Percentiles rank a stretch among this genome's conserved stretches.
Evolutionary conservation across 352 stramenopile species (phyloP).

Genomic region (Pythium phragmiticola): DNA sequence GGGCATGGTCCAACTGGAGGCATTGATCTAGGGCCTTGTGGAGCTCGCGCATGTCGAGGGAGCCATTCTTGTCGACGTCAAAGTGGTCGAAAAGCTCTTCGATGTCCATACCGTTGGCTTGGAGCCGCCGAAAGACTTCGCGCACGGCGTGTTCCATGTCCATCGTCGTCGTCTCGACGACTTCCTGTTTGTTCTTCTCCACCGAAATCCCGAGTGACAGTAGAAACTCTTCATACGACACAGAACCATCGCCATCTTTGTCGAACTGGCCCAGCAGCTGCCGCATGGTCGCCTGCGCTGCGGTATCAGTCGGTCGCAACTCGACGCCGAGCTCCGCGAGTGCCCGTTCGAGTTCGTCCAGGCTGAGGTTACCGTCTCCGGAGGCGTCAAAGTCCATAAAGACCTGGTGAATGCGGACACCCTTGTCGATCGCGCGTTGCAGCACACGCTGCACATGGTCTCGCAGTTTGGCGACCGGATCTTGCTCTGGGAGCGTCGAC

Average conservation of each 20-base stretch:
- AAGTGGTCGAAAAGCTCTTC: constrained; percentile 70
- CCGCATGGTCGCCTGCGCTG: constrained; percentile 24
- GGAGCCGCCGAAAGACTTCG: constrained; percentile 49
- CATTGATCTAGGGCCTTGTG: constrained; percentile 47
- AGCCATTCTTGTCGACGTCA: constrained; percentile 58
- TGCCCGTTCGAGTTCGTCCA: constrained; percentile 49
- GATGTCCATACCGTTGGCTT: constrained; percentile 48
- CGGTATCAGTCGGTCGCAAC: constrained; percentile 29
- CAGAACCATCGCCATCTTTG: constrained; percentile 48
- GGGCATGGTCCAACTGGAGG: constrained; percentile 34
- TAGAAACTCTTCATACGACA: constrained; percentile 85
- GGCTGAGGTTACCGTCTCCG: constrained; percentile 56
- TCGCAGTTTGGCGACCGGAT: constrained; percentile 30
- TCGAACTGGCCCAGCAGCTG: constrained; percentile 56
- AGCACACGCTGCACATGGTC: constrained; percentile 61
- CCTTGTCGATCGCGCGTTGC: constrained; percentile 50
- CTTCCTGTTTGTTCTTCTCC: constrained; percentile 45
- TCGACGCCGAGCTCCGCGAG: constrained; percentile 53
- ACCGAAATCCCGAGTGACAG: constrained; percentile 47
- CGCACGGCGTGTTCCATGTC: constrained; percentile 44
- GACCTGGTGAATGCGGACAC: constrained; percentile 55
- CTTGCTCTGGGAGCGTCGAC: not conserved
- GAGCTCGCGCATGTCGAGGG: constrained; percentile 55
- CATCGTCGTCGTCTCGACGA: constrained; percentile 38
- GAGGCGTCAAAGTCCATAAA: constrained; percentile 66